Conservation (phyloP, 2,329 filamentous ascomycete species). For the Calycina marina region DNA sequence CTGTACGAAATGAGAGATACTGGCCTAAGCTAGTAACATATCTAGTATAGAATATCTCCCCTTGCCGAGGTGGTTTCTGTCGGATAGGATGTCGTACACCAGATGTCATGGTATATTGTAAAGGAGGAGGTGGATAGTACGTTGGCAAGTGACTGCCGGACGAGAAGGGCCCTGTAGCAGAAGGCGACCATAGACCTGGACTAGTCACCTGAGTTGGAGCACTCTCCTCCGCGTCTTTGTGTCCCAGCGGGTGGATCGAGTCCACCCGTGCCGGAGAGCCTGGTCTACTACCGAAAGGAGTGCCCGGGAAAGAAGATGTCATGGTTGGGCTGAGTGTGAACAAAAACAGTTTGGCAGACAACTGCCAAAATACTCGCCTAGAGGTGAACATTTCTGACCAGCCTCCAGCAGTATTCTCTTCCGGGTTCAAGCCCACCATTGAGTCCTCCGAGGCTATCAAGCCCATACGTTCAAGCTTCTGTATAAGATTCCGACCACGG, state of each 20-base stretch:
- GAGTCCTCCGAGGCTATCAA: conserved; percentile 65
- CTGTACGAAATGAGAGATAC: conserved; percentile 80
- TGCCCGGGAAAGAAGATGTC: conserved; percentile 29
- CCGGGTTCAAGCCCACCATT: conserved; percentile 49
- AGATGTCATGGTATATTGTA: conserved; percentile 69
- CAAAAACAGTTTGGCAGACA: conserved; percentile 73
- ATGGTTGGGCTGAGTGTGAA: conserved; percentile 57
- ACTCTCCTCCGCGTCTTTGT: conserved; percentile 23
- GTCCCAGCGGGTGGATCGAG: conserved; percentile 20
- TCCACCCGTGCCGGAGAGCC: conserved; percentile 31
- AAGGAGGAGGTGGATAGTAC: conserved; percentile 72
- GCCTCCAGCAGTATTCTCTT: conserved; percentile 45
- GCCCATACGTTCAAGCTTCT: conserved; percentile 89
- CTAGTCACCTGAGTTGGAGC: conserved; percentile 15
- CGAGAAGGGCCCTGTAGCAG: conserved; percentile 52
- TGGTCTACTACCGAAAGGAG: conserved; percentile 38
- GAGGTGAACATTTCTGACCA: conserved; percentile 77
- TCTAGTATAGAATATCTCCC: conserved; percentile 80
- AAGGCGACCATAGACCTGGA: conserved; percentile 24
- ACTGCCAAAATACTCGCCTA: conserved; percentile 77
- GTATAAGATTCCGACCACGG: conserved; percentile 63
- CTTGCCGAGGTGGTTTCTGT: conserved; percentile 78
- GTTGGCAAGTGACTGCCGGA: conserved; percentile 78
- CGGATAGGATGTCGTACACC: conserved; percentile 73
- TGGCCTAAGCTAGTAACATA: conserved; percentile 70